Evolutionary conservation across 768 basidiomycete species (phyloP), one percentile per base, ranked within the genome.

Genomic region (Termitomyces titanicus): DNA sequence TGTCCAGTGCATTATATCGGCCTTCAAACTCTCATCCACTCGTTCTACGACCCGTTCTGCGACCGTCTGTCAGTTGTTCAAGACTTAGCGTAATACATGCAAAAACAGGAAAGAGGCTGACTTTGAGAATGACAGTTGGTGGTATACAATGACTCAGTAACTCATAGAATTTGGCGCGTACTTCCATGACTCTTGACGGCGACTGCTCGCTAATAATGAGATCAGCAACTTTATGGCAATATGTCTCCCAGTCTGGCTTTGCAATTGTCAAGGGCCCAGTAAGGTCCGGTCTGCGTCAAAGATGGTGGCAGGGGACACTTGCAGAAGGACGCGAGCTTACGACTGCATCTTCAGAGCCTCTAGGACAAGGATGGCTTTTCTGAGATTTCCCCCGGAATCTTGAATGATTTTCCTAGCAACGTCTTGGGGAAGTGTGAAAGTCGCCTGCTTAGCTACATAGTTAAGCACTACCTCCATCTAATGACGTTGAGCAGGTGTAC

Each of bases 171-270:
- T 95, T 98, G 35, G 83, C 80, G 55, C 97, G 83, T 17, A 99
- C 91, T 70, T 94, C 92, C 83, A 97, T 88, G 47, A 98, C 85
- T 55, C 86, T 83, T 52, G 86, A 83, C 18, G 97, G 94, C 27
- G 86, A 84, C 72, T 99, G 97, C 63, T 97, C 93, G 57, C 83
- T 78, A 17, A 98, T 74, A 59, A 99, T 94, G 64, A 91, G 73
- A 68, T 95, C 93, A 13, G 89, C 94, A 11, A 98, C 86, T 67
- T 94, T 93, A 61, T 86, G 79, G 62, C 95, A 97, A 67, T 97
- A 99, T 11, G 89, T 91, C 70, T 99, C 97, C 97, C 97, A 99
- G 66, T 99, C 97, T n/a, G 97, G 94, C 71, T 98, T 94, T 13
- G 94, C 93, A 54, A 96, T 93, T 33, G 81, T 79, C 54, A 94